Evolutionary conservation across 108 stramenopile species (phyloP), one percentile per base, ranked within the genome.

Genomic region (Skeletonema tropicum): DNA sequence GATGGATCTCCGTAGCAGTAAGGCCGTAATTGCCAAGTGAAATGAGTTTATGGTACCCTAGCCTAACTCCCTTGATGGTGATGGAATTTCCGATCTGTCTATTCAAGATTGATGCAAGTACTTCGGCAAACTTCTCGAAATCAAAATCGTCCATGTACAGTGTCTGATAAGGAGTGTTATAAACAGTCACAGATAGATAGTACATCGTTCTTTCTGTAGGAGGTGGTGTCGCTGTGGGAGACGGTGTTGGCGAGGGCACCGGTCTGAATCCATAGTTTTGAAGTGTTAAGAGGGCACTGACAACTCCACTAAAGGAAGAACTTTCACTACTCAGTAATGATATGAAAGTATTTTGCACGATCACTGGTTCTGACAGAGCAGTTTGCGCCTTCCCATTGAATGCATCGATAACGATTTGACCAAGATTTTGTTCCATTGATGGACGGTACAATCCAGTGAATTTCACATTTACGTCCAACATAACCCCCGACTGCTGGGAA

Each of bases 391-490:
- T 23, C 6, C 8, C 1, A 55, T 25, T n/a, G 23, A 55, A 55
- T 55, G 21, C 52, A 8, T 7, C 52, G 0, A 55, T 55, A 6
- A 55, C 25, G 23, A 55, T 23, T 23, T 23, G 21, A 55, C 52
- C 52, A 55, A 55, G 52, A 55, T 23, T 55, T 55, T 55, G 52
- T 55, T 21, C 52, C 8, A 23, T 9, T n/a, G 52, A n/a, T 55
- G 52, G 52, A 55, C 52, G 52, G 23, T 55, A 55, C 21, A 55
- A 8, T 23, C 52, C 52, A 55, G 5, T 55, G 23, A 55, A 55
- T 55, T 23, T 55, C 8, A 55, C 52, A 8, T 25, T 55, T 7
- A 55, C 52, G 23, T 55, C 52, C 6, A 55, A 23, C 14, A 55
- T 55, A 8, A n/a, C n/a, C 5, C 52, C 52, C 52, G 17, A 21